Evolutionary conservation across 2,329 filamentous ascomycete genomes (phyloP).

Genomic region (Karstenula rhodostoma): DNA sequence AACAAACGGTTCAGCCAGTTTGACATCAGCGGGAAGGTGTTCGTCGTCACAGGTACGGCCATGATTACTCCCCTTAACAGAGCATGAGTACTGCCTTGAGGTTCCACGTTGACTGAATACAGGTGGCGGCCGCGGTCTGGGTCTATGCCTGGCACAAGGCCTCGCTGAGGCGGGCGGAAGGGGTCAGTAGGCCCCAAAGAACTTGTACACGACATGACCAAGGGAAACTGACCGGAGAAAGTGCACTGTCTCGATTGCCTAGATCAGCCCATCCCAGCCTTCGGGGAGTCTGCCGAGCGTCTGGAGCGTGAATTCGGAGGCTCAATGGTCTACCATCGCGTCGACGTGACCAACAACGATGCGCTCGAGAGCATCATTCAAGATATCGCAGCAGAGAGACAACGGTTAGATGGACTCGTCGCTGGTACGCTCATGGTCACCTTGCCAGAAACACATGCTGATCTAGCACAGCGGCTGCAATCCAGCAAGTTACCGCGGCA

Average conservation of each 20-base stretch:
- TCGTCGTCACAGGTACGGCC: conserved; percentile 68
- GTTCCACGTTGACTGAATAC: conserved; percentile 46
- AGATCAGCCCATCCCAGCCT: conserved; percentile 64
- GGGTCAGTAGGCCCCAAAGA: conserved; percentile 47
- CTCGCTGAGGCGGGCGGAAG: conserved; percentile 77
- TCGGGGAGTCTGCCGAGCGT: conserved; percentile 68
- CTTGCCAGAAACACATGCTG: no score
- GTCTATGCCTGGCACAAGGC: conserved; percentile 74
- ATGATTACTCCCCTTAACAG: conserved; percentile 59
- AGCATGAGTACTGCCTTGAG: conserved; percentile 36
- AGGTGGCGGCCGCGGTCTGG: conserved; percentile 74
- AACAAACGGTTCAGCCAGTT: conserved; percentile 35
- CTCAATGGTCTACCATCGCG: conserved; percentile 74
- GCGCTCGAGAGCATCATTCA: conserved; percentile 71
- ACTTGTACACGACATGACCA: neutral
- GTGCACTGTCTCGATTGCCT: conserved; percentile 72
- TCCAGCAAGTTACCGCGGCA: conserved; percentile 82
- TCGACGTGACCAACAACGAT: conserved; percentile 77
- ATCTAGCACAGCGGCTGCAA: conserved; percentile 70
- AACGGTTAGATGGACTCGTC: conserved; percentile 79
- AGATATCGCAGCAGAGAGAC: conserved; percentile 72
- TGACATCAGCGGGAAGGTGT: conserved; percentile 42
- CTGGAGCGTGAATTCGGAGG: conserved; percentile 68
- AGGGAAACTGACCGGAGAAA: conserved; percentile 26
- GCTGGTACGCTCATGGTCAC: conserved; percentile 48